Evolutionary conservation across 2,329 filamentous ascomycete species (phyloP).

Genomic region (Curvularia spicifera): DNA sequence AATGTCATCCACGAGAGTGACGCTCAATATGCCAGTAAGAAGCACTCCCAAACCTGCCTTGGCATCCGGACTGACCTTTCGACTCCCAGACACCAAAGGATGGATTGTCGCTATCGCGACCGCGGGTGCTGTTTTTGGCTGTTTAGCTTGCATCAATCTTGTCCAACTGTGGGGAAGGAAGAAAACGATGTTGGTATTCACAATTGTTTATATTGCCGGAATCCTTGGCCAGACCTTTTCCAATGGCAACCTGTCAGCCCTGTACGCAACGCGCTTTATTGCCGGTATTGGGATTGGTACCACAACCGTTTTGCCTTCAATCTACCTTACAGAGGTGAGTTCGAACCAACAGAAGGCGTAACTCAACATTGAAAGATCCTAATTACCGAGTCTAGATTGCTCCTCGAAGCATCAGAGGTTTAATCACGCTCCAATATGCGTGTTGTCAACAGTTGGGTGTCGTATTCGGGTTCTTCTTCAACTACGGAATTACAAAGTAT

Average conservation of each 20-base stretch:
- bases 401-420: not conserved
- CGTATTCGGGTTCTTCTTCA: slow-evolving; percentile 1
- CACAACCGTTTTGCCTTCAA: not conserved
- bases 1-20: not conserved
- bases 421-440: not conserved
- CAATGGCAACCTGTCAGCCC: not conserved
- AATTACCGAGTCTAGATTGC: not conserved
- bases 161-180: not conserved
- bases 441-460: not conserved
- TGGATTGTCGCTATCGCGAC: not conserved
- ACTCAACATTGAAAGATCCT: not conserved
- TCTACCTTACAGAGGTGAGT: slow-evolving; percentile 2
- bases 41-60: not conserved
- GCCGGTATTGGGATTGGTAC: not conserved
- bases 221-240: not conserved
- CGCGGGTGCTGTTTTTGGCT: not conserved
- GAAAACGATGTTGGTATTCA: not conserved
- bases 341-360: not conserved
- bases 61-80: not conserved
- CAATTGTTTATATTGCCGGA: not conserved
- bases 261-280: not conserved
- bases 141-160: slow-evolving; percentile 1
- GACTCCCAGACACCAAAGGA: not conserved
- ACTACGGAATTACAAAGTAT: slow-evolving; percentile 2
- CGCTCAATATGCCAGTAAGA: not conserved